Base-by-base conservation (phyloP, 2,329 filamentous ascomycete genomes). In the Hypoxylon sp. region DNA sequence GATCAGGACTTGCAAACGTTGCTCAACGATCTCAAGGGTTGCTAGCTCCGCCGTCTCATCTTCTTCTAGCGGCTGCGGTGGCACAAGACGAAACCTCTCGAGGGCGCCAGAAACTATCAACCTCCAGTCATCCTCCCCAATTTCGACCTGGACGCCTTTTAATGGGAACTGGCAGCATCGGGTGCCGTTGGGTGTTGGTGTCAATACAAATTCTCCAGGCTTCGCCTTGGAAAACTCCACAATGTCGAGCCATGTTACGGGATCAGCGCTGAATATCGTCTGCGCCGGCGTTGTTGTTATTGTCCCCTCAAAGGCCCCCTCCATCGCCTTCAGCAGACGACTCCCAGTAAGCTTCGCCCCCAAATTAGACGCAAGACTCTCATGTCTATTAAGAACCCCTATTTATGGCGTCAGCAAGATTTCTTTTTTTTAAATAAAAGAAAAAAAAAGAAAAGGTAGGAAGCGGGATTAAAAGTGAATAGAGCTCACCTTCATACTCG, bases 11-110 rank as follows among this genome's bases (percentile, higher is more conserved):
- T 88, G 87, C 34, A 96, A 80, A 65, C 92, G 90, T 75, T 89
- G 88, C 77, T 97, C 92, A 26, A 97, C 78, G 52, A 96, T 94
- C 71, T 95, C 92, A 71, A 96, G 81, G 0, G 92, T 94, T 11
- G 89, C 92, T 37, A 96, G 78, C 75, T 97, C 93, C 68, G 93
- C 92, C 74, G 90, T 88, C 78, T 97, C 93, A 73, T 97, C 93
- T 73, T 96, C 92, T 61, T 91, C 87, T 50, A 95, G 89, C 0
- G 92, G 92, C 67, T 94, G 88, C 13, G 90, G 89, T 1, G 92
- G 90, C 17, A 93, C 92, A 77, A 93, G 86, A 17, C 72, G 72
- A 60, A 85, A 82, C 73, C 92, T 89, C 76, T 96, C 91, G 10
- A 94, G 87, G 68, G 92, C 91, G 26, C 93, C 92, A 39, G 91